Evolutionary conservation across 1,284 basidiomycete species (phyloP).

Genomic region (Cutaneotrichosporon sp.): DNA sequence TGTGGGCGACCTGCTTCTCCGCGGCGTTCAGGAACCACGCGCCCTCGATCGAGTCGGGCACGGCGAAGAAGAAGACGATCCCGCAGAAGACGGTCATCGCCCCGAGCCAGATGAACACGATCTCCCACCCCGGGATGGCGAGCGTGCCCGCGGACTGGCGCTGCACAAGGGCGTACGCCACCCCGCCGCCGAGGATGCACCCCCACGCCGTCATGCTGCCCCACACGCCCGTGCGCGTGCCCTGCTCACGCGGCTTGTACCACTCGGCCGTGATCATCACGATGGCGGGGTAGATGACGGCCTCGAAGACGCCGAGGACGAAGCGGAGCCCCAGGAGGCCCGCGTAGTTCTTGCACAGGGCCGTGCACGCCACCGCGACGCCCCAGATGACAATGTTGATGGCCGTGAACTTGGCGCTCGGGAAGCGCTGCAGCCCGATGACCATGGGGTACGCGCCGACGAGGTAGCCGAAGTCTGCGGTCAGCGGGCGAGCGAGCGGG

Average conservation of each 20-base stretch:
- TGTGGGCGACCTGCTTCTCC: constrained; percentile 35
- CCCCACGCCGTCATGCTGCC: constrained; percentile 24
- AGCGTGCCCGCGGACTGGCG: background rate
- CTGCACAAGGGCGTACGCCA: constrained; percentile 19
- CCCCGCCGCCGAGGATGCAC: constrained; percentile 29
- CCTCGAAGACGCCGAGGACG: constrained; percentile 23
- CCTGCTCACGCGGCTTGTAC: constrained; percentile 26
- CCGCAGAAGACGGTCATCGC: constrained; percentile 25
- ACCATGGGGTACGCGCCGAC: constrained; percentile 30
- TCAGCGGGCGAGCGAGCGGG: constrained; percentile 8
- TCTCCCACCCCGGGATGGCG: constrained; percentile 25
- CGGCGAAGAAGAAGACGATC: constrained; percentile 27
- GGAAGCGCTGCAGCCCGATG: constrained; percentile 26
- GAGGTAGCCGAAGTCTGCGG: constrained; percentile 28
- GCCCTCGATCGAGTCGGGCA: constrained; percentile 34
- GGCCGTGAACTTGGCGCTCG: constrained; percentile 19
- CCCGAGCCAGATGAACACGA: constrained; percentile 33
- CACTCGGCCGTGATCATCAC: constrained; percentile 28
- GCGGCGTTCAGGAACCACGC: constrained; percentile 34
- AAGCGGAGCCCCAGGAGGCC: constrained; percentile 27
- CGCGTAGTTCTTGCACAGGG: constrained; percentile 24
- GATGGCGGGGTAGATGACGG: constrained; percentile 18
- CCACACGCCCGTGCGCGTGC: constrained; percentile 24
- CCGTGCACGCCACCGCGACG: constrained; percentile 24
- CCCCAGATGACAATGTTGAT: constrained; percentile 26